A percentile compares a stretch with the other conserved stretches of the same genome.
Evolutionary conservation across 441 rosid species (phyloP).

Genomic region (Iberis amara): DNA sequence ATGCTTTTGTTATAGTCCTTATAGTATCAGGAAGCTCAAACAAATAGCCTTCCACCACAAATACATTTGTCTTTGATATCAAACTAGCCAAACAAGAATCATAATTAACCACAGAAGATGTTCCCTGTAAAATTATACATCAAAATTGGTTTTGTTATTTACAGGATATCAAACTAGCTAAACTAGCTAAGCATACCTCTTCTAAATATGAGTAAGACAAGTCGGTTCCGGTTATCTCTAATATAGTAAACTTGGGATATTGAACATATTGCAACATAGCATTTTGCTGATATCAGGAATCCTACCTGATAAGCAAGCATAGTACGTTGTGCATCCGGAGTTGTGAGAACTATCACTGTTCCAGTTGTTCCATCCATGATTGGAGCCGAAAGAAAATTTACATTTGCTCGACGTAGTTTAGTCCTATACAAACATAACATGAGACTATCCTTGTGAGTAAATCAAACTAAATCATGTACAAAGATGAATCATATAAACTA

Average conservation of each 20-base stretch:
- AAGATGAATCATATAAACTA: too few relatives aligned
- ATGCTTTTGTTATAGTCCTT: conserved; percentile 69
- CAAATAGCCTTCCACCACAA: conserved; percentile 88
- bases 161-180: not conserved
- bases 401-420: conserved; percentile 73
- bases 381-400: conserved; percentile 73
- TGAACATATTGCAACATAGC: not conserved
- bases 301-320: conserved; percentile 96
- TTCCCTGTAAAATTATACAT: conserved; percentile 52
- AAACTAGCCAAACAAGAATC: conserved; percentile 65
- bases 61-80: conserved; percentile 66
- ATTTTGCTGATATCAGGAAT: not conserved
- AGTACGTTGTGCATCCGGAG: conserved; percentile 93
- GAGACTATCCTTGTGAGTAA: conserved; percentile 11
- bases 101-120: conserved; percentile 71
- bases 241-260: not conserved
- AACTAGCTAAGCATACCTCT: too few relatives aligned
- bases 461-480: conserved; percentile 2
- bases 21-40: conserved; percentile 92
- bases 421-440: conserved; percentile 41
- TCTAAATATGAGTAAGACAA: too few relatives aligned
- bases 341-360: conserved; percentile 92
- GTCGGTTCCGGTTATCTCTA: not conserved
- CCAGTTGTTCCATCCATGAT: conserved; percentile 92
- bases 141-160: conserved; percentile 20